Base-by-base conservation (phyloP, 164 flowering plant genomes). In the Chimonanthus praecox region DNA sequence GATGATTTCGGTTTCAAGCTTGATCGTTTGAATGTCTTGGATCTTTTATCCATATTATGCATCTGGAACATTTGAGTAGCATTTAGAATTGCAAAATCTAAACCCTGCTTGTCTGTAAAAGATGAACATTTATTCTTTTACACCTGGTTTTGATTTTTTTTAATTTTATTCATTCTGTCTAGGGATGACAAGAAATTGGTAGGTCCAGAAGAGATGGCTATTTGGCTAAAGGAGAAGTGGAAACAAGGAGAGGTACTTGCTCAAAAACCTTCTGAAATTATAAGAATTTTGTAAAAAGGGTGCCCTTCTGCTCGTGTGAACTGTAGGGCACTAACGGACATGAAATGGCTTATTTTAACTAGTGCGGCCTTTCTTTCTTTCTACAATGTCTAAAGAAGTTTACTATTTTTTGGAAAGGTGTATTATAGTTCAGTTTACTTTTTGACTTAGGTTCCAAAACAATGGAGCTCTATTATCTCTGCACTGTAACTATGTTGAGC, bases 191-290 rank as follows among this genome's bases (percentile, higher is more conserved):
- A 51, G 47, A 82, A 72, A 61, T 72, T 47, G 51, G 81, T 58
- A 46, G 72, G 64, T 75, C 72, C 83, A 13, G 78, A 76, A 73
- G 87, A 91, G 72, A 72, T 61, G 3, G 84, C 81, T 60, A 86
- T 90, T 68, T 93, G 97, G 98, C 72, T 83, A 69, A 89, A 89
- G 75, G 83, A 80, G 58, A 83, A 85, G 60, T 93, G 98, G 98
- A 78, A 64, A 67, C 83, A 76, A 69, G 94, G 94, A 73, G 95
- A 93, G 98, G 98, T 93, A 84, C 79, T 43, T 7, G 4, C 16
- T 58, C 46, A 3, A 10, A 62, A 5, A 44, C 44, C 68, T 66
- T 15, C 48, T 47, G 47, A 45, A 64, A 44, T 9, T 45, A n/a
- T 16, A 4, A 13, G 11, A 66, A 13, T 45, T 66, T 10, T 43